phyloP scores from a whole-genome alignment of 345 rosid species.

The Sonneratia caseolaris region DNA sequence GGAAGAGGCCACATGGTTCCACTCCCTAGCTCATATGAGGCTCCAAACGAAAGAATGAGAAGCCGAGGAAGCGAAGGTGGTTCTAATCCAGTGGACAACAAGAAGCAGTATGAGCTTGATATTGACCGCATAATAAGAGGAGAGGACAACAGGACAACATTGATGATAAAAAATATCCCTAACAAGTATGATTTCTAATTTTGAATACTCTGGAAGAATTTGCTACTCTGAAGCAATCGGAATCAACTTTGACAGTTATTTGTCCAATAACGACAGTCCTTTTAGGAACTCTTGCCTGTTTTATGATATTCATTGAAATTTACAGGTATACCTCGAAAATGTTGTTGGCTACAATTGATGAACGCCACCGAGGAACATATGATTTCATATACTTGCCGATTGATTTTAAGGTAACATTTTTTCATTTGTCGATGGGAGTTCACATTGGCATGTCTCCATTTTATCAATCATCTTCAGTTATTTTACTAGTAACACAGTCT shows the following conservation, averaged over 20 bases:
- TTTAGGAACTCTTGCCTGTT: background rate
- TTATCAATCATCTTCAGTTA: background rate
- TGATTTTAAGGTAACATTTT: slow-evolving; percentile 51
- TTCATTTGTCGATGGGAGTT: slow-evolving; percentile 3
- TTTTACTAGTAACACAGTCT: background rate
- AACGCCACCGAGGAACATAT: slow-evolving; percentile 51
- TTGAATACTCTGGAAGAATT: background rate
- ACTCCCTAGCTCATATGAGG: slow-evolving; percentile 24
- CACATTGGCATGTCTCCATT: background rate
- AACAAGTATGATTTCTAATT: slow-evolving; percentile 41
- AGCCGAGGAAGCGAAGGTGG: slow-evolving; percentile 46
- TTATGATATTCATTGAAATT: slow-evolving; percentile 9
- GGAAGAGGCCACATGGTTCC: slow-evolving; percentile 35
- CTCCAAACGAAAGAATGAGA: slow-evolving; percentile 39
- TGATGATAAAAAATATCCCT: slow-evolving; percentile 75
- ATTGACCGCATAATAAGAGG: slow-evolving; percentile 44
- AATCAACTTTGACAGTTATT: background rate
- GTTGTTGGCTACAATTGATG: slow-evolving; percentile 68
- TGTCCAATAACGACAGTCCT: too few relatives aligned
- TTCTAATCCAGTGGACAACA: slow-evolving; percentile 36
- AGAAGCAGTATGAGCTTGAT: slow-evolving; percentile 59
- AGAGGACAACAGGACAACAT: slow-evolving; percentile 55
- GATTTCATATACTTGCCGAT: slow-evolving; percentile 63
- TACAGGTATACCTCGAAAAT: slow-evolving; percentile 68
- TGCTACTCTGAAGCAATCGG: background rate